These are phyloP conservation scores for Talaromyces islandicus DNA, from an alignment of 2,329 filamentous ascomycete genomes.

Conservation along the genomic window DNA sequence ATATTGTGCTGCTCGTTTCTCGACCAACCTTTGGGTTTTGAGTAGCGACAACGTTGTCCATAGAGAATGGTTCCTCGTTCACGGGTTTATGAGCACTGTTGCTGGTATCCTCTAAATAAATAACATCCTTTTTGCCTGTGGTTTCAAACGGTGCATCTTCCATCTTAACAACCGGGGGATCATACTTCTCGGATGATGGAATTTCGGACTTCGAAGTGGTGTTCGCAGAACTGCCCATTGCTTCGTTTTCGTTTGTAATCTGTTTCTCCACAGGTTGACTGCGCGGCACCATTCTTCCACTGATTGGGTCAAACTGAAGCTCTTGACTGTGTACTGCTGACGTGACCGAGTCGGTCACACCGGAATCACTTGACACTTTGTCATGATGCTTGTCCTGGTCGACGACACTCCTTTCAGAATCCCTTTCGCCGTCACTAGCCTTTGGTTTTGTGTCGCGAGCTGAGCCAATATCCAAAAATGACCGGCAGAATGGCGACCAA, in stretches of 20 bases:
- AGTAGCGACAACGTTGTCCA: neutral
- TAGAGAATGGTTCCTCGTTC: neutral
- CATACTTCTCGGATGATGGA: neutral
- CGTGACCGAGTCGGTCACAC: neutral
- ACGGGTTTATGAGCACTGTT: neutral
- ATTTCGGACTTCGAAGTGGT: neutral
- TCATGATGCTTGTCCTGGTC: neutral
- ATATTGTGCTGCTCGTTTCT: neutral
- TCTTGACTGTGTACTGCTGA: neutral
- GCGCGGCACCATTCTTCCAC: slow-evolving; percentile 6
- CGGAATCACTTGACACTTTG: neutral
- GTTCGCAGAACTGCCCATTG: neutral
- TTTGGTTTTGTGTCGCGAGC: neutral
- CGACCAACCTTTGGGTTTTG: neutral
- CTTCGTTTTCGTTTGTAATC: neutral
- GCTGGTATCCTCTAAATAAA: neutral
- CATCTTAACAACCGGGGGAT: neutral
- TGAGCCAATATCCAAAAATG: neutral
- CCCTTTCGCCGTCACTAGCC: neutral
- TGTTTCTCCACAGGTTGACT: neutral
- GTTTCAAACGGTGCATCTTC: neutral
- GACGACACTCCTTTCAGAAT: neutral
- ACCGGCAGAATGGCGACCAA: slow-evolving; percentile 7
- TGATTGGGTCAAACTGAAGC: slow-evolving; percentile 9
- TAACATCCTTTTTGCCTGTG: neutral